A percentile compares a stretch with the other conserved stretches of the same genome.
These are phyloP conservation scores for Pythium brassicae DNA, from an alignment of 352 stramenopile genomes.

Conservation along the genomic window DNA sequence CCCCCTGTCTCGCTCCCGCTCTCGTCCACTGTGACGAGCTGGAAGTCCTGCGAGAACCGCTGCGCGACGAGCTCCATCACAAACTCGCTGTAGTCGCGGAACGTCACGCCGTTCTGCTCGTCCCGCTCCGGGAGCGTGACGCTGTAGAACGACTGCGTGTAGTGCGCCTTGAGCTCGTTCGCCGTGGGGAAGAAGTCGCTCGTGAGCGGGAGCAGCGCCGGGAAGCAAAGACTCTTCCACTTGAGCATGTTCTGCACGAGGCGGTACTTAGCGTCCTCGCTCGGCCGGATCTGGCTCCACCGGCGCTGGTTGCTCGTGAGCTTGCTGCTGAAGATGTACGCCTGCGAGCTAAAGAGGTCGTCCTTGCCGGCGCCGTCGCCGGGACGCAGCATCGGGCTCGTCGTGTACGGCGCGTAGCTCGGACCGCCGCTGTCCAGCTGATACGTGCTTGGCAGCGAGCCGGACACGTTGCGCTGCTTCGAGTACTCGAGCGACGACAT, in stretches of 20 bases:
- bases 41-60: constrained; percentile 81
- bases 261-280: constrained; percentile 50
- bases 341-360: constrained; percentile 72
- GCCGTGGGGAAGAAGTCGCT: constrained; percentile 85
- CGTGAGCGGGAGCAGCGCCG: constrained; percentile 91
- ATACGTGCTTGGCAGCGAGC: constrained; percentile 63
- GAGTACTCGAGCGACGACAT: constrained; percentile 15
- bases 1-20: constrained; percentile 26
- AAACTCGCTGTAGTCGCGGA: constrained; percentile 73
- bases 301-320: constrained; percentile 92
- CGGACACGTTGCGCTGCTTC: constrained; percentile 32
- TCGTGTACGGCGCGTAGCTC: constrained; percentile 40
- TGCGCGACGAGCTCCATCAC: constrained; percentile 86
- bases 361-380: constrained; percentile 47
- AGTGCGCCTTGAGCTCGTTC: constrained; percentile 78
- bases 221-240: constrained; percentile 96
- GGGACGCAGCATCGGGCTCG: constrained; percentile 50
- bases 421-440: constrained; percentile 42
- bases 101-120: constrained; percentile 58
- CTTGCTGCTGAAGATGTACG: constrained; percentile 73
- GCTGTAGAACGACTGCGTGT: constrained; percentile 84
- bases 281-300: constrained; percentile 93
- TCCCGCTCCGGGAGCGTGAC: constrained; percentile 71
- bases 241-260: constrained; percentile 89
- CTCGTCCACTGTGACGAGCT: constrained; percentile 70